Percentiles rank a stretch among this genome's conserved stretches.
Evolutionary conservation across 176 grass and related monocot species (phyloP).

Genomic region (Alloteropsis semialata): DNA sequence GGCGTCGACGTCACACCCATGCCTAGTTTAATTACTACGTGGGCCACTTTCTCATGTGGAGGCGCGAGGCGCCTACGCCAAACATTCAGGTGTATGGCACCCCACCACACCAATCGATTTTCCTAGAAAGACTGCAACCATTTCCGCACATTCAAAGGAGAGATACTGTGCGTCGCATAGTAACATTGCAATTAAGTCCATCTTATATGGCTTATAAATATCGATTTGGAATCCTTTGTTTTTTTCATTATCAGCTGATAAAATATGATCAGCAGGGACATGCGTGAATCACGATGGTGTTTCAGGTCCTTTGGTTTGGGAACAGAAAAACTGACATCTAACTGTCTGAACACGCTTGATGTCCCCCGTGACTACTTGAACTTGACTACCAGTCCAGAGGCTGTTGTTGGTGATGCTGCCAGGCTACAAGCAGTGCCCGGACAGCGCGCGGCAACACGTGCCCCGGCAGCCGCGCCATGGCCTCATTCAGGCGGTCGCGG

Average conservation of each 20-base stretch:
- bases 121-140: no score
- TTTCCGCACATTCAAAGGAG: no score
- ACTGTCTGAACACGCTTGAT: neutral
- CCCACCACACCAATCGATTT: no score
- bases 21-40: no score
- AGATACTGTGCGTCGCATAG: no score
- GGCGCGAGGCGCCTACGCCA: neutral
- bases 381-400: neutral
- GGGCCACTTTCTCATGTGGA: conserved; percentile 17
- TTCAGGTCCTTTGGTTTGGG: neutral
- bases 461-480: neutral
- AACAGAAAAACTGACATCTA: neutral
- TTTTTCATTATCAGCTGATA: neutral
- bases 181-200: no score
- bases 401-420: neutral
- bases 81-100: neutral
- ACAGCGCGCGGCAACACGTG: neutral
- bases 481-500: neutral
- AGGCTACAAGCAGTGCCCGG: neutral
- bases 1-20: no score
- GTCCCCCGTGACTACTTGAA: neutral
- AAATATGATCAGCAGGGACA: neutral
- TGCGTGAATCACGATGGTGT: neutral
- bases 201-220: neutral
- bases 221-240: neutral